These are phyloP conservation scores for Populus alba DNA, from an alignment of 345 rosid genomes.

Conservation along the genomic window DNA sequence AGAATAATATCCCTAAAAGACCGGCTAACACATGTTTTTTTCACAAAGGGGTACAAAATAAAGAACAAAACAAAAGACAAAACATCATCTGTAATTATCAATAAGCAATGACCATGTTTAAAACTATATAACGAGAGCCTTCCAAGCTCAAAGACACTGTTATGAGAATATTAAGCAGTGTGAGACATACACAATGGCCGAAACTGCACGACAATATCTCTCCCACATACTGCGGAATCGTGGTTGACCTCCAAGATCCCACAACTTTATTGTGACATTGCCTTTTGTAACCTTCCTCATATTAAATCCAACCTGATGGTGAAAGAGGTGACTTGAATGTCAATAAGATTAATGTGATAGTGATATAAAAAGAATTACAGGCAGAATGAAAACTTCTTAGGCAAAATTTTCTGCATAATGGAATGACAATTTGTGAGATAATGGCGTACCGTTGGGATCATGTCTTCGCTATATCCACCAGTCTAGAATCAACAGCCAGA, in stretches of 20 bases:
- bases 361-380: neutral
- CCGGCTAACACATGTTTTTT: neutral
- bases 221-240: constrained; percentile 77
- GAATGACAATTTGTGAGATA: constrained; percentile 4
- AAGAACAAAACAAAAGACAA: neutral
- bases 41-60: neutral
- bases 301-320: constrained; percentile 70
- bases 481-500: constrained; percentile 43
- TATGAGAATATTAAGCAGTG: neutral
- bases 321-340: constrained; percentile 1
- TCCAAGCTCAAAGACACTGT: neutral
- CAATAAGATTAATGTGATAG: neutral
- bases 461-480: constrained; percentile 89
- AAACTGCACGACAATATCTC: constrained; percentile 74
- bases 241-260: constrained; percentile 80
- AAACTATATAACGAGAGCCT: neutral
- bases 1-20: neutral
- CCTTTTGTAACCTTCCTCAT: constrained; percentile 90
- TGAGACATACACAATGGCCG: constrained; percentile 58
- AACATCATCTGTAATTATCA: neutral
- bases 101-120: neutral
- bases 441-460: constrained; percentile 75
- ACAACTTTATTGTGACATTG: constrained; percentile 73
- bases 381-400: constrained; percentile 7
- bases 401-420: neutral